These are phyloP conservation scores for Krasilnikovozyma curviuscula DNA, from an alignment of 768 basidiomycete genomes.

Conservation along the genomic window DNA sequence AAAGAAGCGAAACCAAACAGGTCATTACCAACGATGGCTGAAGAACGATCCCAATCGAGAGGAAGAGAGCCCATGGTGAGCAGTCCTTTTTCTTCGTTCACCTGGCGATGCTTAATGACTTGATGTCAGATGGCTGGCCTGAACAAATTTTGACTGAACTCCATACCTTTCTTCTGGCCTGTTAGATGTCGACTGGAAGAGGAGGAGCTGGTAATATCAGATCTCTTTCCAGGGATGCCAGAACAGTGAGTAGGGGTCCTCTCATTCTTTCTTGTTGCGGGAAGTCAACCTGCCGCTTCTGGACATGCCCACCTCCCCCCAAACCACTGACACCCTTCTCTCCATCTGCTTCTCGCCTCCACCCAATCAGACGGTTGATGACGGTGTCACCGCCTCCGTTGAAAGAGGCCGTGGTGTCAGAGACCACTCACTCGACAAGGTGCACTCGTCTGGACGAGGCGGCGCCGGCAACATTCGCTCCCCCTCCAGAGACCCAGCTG, in stretches of 20 bases:
- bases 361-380: not conserved
- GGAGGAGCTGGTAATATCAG: slow-evolving; percentile 3
- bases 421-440: not conserved
- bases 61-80: too few species aligned
- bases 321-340: not conserved
- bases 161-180: not conserved
- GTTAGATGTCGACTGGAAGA: not conserved
- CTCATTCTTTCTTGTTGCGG: not conserved
- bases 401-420: slow-evolving; percentile 1
- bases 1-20: too few species aligned
- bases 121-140: too few species aligned
- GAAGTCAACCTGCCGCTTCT: not conserved
- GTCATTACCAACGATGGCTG: too few species aligned
- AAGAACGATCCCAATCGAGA: too few species aligned
- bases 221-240: too few species aligned
- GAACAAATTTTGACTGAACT: too few species aligned
- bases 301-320: not conserved
- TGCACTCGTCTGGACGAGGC: slow-evolving; percentile 3
- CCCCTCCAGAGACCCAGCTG: slow-evolving; percentile 8
- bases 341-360: not conserved
- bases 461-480: slow-evolving; percentile 6
- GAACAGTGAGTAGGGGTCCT: not conserved
- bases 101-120: too few species aligned
- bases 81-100: too few species aligned
- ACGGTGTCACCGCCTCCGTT: not conserved